Base-by-base conservation (phyloP, 768 basidiomycete species). In the Calocybe cyanea region DNA sequence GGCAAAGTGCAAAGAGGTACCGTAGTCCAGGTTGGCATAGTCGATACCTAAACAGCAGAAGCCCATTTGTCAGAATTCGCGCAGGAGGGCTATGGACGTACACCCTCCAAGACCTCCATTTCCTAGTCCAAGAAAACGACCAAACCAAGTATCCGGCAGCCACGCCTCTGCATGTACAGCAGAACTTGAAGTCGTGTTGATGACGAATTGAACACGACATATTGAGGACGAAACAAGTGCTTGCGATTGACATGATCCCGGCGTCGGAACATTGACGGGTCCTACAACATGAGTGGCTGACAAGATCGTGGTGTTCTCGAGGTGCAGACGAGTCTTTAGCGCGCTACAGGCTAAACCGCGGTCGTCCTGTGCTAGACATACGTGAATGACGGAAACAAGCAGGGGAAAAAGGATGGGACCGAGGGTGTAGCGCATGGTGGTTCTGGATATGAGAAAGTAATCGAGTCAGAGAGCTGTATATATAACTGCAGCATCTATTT, bases 1-100 rank as follows among this genome's bases (percentile, higher is more conserved):
- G 14, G 50, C 50, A 34, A 51, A 36, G 24, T 37, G 46, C 8
- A 44, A 13, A 6, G 32, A 44, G 8, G 38, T n/a, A 20, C 37
- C 42, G 30, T 46, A 44, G 23, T 41, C 19, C 13, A 48, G 13
- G 28, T 48, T 31, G 9, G 19, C 1, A 14, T 41, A 45, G 33
- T 41, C 25, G 42, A 47, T 31, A 31, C 38, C 38, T 51, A 17
- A 41, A 14, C 7, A 15, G 10, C 11, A 9, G 5, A 19, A n/a
- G 2, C 15, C 15, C 32, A 19, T 5, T 33, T 48, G 31, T 28
- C 11, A 3, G 15, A 14, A 13, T 10, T 14, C 20, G 3, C 20
- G 13, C 11, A 15, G 19, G 15, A 31, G 35, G 25, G 25, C 5
- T 6, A 7, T 28, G 28, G 15, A 37, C 33, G 35, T 38, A 38